Base-by-base conservation (phyloP, 805 yeast species). In the Tetrapisispora namnaoensis region DNA sequence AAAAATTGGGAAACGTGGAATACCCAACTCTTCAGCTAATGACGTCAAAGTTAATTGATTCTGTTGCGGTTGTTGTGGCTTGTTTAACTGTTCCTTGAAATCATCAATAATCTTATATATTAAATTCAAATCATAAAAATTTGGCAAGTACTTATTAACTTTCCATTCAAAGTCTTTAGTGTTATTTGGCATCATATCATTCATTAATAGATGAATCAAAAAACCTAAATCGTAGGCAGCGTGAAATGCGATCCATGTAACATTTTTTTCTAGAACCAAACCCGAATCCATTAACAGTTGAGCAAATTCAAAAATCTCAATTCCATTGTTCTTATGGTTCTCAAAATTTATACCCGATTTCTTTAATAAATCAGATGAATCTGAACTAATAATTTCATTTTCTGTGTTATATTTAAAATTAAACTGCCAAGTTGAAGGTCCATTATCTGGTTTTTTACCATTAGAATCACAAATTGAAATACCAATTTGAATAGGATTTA, bases 211-310 rank as follows among this genome's bases (percentile, higher is more conserved):
- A 44, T 95, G 80, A 16, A 89, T 70, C 51, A 93, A 71, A 65
- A 90, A 90, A 1, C 98, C 99, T 62, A 90, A 77, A 65, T 93
- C 99, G 67, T 93, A 93, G 13, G 98, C 99, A 1, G 82, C 82
- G 65, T 93, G 97, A 69, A 84, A 93, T 52, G 95, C 83, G 46
- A 88, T 74, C 99, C 99, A 93, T 46, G 82, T 80, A 42, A 87
- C 78, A 37, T 67, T 60, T 18, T 65, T 56, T 56, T 86, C 82
- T 57, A 93, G 70, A 36, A 90, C 77, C 54, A 93, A 71, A 0
- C 99, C 99, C 44, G 95, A 84, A 50, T 86, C 87, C 51, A 83
- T 84, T 60, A 93, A 72, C 48, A 85, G 70, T 65, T 88, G 95
- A 14, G 96, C 87, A 70, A 93, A 90, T 50, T 79, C 82, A 56